A percentile compares a stretch with the other conserved stretches of the same genome.
Conservation (phyloP, 345 rosid species). For the Syzygium jambos region DNA sequence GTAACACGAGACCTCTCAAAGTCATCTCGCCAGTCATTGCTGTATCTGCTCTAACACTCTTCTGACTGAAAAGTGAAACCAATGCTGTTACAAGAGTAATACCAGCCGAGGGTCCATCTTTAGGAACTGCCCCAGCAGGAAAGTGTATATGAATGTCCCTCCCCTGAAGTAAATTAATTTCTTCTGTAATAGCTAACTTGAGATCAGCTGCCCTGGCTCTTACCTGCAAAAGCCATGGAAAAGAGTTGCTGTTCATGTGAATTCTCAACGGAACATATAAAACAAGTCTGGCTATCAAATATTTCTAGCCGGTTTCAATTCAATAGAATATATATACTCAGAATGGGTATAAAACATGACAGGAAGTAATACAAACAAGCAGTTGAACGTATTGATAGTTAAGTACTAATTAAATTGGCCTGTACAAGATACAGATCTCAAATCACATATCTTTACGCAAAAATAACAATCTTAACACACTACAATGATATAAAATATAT, state of each 20-base stretch:
- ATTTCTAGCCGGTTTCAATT: background rate
- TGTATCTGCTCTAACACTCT: constrained; percentile 88
- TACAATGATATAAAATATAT: background rate
- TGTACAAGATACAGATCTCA: background rate
- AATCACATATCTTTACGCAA: background rate
- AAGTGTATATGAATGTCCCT: constrained; percentile 95
- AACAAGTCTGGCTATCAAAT: background rate
- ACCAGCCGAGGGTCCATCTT: constrained; percentile 99
- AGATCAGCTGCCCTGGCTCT: constrained; percentile 91
- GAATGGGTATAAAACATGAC: background rate
- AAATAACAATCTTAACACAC: background rate
- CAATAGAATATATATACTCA: background rate
- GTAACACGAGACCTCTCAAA: constrained; percentile 90
- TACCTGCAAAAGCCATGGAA: constrained; percentile 35
- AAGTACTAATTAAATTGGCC: background rate
- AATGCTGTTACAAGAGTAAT: constrained; percentile 93
- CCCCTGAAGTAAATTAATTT: constrained; percentile 68
- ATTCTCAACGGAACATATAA: background rate
- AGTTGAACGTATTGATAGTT: background rate
- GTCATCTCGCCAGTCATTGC: constrained; percentile 99
- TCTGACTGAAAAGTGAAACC: constrained; percentile 81
- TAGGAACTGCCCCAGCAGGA: constrained; percentile 97
- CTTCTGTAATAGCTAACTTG: constrained; percentile 49
- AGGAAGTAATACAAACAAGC: background rate
- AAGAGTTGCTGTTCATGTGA: background rate